Evolutionary conservation across 1,284 basidiomycete genomes (phyloP), one percentile per base, ranked within the genome.

Genomic region (Heterobasidion parviporum): DNA sequence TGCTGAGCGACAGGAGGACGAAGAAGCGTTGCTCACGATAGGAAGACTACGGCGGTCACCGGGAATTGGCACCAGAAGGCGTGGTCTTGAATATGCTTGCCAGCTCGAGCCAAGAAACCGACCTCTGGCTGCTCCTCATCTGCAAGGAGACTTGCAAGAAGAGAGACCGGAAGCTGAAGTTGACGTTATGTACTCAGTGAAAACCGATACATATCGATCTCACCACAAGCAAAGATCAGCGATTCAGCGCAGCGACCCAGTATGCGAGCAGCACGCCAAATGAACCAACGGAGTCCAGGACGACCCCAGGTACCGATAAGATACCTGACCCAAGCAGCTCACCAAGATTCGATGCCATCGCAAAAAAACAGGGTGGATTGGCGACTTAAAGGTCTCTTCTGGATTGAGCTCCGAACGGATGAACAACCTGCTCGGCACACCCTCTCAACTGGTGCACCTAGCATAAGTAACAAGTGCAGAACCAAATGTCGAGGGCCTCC

Each of bases 271-370:
- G 69, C 9, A 78, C 56, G 1, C 76, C 75, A 15, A 74, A 68
- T 32, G 73, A 75, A 33, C 74, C 74, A 18, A 74, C 69, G 10
- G 68, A 71, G 38, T 67, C 65, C 49, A 77, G 61, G 52, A 77
- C 71, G 43, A 71, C 63, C 7, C 74, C 74, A 43, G 74, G 69
- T 26, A 70, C 70, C 20, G 72, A 68, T 61, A 74, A 73, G 15
- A 77, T 71, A 45, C 74, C 74, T 8, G 72, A 72, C 20, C 74
- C 74, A 56, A 75, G 70, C 66, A 76, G 70, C 57, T 70, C 71
- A 51, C 73, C 72, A 44, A 72, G 59, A 41, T 67, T 64, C 14
- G 65, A 57, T 60, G 74, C 72, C 14, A 75, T 62, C 45, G 74
- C 74, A 36, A 67, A 70, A 70, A 9, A 74, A 51, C 55, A 70